These are phyloP conservation scores for Flueggea neowawraea DNA, from an alignment of 441 rosid species.

Conservation along the genomic window DNA sequence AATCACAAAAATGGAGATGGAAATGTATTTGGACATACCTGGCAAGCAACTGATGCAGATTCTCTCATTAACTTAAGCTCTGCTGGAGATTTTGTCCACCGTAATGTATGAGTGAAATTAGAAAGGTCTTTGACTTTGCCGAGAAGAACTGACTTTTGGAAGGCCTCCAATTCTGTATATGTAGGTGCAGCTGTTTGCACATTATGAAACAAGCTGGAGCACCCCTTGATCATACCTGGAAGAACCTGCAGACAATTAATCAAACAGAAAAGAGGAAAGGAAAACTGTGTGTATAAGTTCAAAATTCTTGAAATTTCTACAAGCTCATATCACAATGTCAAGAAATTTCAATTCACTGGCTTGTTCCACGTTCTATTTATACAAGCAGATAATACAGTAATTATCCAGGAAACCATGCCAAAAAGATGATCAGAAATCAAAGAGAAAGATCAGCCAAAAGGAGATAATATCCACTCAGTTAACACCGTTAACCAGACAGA, in stretches of 20 bases:
- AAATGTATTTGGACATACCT: conserved; percentile 47
- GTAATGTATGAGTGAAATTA: conserved; percentile 56
- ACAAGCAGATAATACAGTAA: neutral
- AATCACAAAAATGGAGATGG: neutral
- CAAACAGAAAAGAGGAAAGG: conserved; percentile 4
- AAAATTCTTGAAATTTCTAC: too few species aligned
- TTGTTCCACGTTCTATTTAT: neutral
- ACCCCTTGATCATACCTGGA: conserved; percentile 68
- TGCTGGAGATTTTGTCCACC: conserved; percentile 85
- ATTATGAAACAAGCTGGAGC: conserved; percentile 81
- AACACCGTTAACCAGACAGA: neutral
- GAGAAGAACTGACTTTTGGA: conserved; percentile 38
- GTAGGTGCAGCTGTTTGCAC: conserved; percentile 51
- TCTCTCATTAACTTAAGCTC: conserved; percentile 92
- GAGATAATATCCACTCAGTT: too few species aligned
- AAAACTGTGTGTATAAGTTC: neutral
- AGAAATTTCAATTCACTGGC: neutral
- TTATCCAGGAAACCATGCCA: neutral
- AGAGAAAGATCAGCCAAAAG: too few species aligned
- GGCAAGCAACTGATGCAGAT: conserved; percentile 94
- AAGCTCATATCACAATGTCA: neutral
- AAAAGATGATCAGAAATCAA: neutral
- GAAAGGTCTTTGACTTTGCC: conserved; percentile 71
- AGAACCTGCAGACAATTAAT: conserved; percentile 59
- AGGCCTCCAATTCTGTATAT: conserved; percentile 66